phyloP scores from a whole-genome alignment of 306 rosid genomes.

The Rubus parviflorus region DNA sequence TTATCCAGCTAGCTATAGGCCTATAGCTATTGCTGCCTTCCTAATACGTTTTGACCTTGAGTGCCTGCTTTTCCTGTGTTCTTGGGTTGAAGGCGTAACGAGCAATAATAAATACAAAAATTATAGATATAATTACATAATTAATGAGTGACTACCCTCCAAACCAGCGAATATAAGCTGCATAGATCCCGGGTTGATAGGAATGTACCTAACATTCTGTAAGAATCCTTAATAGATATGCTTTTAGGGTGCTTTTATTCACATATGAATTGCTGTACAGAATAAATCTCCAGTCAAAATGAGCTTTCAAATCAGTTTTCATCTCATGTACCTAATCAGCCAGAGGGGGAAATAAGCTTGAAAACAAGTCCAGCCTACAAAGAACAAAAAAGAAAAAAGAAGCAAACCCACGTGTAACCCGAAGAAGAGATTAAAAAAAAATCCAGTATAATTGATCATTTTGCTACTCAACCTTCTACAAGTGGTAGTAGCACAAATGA shows the following conservation, averaged over 20 bases:
- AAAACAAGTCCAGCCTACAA: neutral
- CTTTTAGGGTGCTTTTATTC: no score
- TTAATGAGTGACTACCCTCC: no score
- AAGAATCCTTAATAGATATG: neutral
- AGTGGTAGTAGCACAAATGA: conserved; percentile 4
- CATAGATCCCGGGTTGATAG: neutral
- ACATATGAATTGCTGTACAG: conserved; percentile 10
- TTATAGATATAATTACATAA: neutral
- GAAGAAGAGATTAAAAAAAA: neutral
- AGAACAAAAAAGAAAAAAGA: neutral
- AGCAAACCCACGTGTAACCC: neutral
- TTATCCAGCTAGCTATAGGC: neutral
- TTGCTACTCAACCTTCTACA: neutral
- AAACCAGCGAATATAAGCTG: neutral
- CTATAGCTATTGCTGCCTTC: neutral
- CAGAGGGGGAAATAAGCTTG: neutral
- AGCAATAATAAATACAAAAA: neutral
- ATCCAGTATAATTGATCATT: neutral
- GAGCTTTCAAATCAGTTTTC: conserved; percentile 13
- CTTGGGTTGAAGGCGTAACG: neutral
- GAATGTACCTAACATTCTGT: neutral
- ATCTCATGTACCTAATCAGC: conserved; percentile 10
- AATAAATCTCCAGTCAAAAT: neutral
- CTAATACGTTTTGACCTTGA: neutral
- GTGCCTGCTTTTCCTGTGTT: neutral